phyloP scores from a whole-genome alignment of 768 basidiomycete species.

The Podaxis sp. region DNA sequence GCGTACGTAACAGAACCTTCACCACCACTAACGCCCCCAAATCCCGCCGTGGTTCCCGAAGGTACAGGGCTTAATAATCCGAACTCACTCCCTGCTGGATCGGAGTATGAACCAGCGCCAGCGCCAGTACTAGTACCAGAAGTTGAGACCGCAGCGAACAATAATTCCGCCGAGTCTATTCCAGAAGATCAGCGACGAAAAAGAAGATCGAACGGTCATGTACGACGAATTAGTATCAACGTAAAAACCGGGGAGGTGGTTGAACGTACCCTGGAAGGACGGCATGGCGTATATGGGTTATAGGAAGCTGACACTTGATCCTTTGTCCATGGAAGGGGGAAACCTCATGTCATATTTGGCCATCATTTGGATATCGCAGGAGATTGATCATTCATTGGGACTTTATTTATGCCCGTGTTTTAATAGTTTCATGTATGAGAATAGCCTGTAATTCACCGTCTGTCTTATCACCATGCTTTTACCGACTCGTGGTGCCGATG shows the following conservation, averaged over 20 bases:
- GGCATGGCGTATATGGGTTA: slow-evolving; percentile 13
- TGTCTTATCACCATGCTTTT: not conserved
- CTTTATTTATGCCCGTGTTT: not conserved
- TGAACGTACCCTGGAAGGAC: slow-evolving; percentile 12
- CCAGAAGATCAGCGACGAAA: slow-evolving; percentile 4
- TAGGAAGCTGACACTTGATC: slow-evolving; percentile 9
- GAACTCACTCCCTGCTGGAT: not conserved
- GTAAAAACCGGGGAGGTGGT: slow-evolving; percentile 14
- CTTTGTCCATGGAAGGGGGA: not conserved
- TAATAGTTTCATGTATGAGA: not conserved
- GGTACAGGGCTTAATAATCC: not conserved
- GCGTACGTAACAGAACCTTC: slow-evolving; percentile 10
- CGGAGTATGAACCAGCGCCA: not conserved
- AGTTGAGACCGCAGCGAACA: not conserved
- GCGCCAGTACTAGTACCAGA: not conserved
- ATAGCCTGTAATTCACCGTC: not conserved
- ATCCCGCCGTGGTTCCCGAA: not conserved
- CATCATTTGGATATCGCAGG: not conserved
- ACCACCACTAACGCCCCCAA: not conserved
- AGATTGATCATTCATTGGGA: not conserved
- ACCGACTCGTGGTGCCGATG: not conserved
- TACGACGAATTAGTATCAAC: slow-evolving; percentile 15
- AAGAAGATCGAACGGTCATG: slow-evolving; percentile 12
- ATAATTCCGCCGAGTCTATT: slow-evolving; percentile 2
- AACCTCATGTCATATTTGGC: not conserved